A percentile compares a stretch with the other conserved stretches of the same genome.
Evolutionary conservation across 2,329 filamentous ascomycete genomes (phyloP).

Genomic region (Fusarium napiforme): DNA sequence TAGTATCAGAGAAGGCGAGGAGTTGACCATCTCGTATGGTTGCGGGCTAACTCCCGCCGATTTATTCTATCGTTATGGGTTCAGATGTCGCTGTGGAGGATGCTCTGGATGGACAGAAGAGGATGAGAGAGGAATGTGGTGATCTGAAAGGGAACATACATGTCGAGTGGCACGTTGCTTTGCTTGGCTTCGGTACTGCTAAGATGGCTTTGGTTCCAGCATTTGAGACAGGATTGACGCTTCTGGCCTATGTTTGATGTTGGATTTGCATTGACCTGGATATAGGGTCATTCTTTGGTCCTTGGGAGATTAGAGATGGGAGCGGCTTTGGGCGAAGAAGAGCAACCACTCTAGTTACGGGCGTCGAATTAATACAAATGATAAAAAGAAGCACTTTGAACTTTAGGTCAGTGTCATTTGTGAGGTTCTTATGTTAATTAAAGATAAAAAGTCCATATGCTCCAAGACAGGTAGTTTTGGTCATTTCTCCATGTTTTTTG

Average conservation of each 20-base stretch:
- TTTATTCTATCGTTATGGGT: constrained; percentile 61
- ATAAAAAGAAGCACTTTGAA: neutral
- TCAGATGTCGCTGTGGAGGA: constrained; percentile 61
- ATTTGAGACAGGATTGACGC: neutral
- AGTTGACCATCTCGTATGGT: constrained; percentile 65
- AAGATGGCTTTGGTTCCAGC: neutral
- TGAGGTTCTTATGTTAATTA: neutral
- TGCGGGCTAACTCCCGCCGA: constrained; percentile 46
- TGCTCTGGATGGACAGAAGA: constrained; percentile 50
- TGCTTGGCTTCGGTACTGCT: neutral
- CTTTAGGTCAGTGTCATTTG: neutral
- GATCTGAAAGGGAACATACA: neutral
- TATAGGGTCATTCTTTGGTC: neutral
- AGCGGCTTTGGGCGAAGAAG: neutral
- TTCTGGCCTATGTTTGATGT: neutral
- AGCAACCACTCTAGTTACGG: neutral
- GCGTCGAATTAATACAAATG: neutral
- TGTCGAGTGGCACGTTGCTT: neutral
- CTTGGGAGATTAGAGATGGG: neutral
- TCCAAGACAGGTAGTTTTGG: neutral
- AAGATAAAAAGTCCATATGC: neutral
- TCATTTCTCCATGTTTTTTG: neutral
- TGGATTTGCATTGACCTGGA: neutral
- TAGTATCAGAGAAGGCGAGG: constrained; percentile 55
- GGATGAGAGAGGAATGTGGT: constrained; percentile 26